Percentiles rank a stretch among this genome's conserved stretches.
These are phyloP conservation scores for Blastobotrys apis DNA, from an alignment of 1,139 yeast species.

Conservation along the genomic window DNA sequence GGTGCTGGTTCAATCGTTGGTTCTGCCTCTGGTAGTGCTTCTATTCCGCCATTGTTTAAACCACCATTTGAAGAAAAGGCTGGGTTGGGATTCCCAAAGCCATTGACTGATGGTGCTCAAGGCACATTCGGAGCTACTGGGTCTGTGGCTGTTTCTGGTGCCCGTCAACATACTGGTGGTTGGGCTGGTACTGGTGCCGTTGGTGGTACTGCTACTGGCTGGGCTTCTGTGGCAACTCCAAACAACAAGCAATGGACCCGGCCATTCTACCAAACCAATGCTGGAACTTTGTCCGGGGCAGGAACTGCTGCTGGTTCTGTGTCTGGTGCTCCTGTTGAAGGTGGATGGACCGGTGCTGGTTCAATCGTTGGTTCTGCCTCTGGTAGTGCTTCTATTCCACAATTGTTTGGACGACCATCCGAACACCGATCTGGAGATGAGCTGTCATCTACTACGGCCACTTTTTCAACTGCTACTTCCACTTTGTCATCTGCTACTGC, in stretches of 20 bases:
- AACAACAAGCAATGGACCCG: not conserved
- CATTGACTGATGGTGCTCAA: not conserved
- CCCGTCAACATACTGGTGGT: not conserved
- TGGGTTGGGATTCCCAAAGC: not conserved
- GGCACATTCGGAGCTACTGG: not conserved
- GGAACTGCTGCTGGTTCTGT: not conserved
- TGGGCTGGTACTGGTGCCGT: conserved; percentile 1
- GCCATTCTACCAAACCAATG: not conserved
- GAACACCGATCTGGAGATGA: too few species aligned
- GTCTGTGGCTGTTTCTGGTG: not conserved
- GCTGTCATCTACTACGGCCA: too few species aligned
- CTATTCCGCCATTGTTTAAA: too few species aligned
- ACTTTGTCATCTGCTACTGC: too few species aligned
- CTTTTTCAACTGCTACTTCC: too few species aligned
- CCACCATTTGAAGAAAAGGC: too few species aligned
- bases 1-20: not conserved
- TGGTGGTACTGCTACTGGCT: not conserved
- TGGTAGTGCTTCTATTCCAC: not conserved
- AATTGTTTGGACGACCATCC: too few species aligned
- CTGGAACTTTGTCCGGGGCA: not conserved
- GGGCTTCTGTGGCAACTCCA: not conserved
- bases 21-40: not conserved
- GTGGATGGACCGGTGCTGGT: not conserved
- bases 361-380: not conserved
- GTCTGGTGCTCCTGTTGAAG: not conserved